Evolutionary conservation across 495 filamentous ascomycete species (phyloP).

Genomic region (Xylaria grammica): DNA sequence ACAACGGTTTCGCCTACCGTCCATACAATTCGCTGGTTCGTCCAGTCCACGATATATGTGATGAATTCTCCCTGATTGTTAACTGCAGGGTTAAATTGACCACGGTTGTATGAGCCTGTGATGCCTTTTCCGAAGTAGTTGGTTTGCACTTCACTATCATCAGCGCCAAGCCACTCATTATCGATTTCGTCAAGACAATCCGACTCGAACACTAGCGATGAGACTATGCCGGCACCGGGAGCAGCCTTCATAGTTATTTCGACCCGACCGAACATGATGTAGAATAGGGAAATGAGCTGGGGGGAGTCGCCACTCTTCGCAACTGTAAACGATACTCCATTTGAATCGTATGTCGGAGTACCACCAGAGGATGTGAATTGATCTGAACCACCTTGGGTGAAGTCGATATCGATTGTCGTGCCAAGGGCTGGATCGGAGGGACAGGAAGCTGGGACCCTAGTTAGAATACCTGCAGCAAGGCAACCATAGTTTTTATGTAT

Average conservation of each 20-base stretch:
- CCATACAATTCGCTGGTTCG: slow-evolving; percentile 76
- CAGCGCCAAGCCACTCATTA: slow-evolving; percentile 78
- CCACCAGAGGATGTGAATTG: slow-evolving; percentile 73
- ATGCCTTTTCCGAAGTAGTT: slow-evolving; percentile 97
- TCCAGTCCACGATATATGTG: slow-evolving; percentile 94
- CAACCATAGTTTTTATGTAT: neutral
- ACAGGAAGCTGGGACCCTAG: slow-evolving; percentile 53
- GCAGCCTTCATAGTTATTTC: slow-evolving; percentile 74
- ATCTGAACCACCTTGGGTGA: slow-evolving; percentile 71
- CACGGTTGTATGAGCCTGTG: slow-evolving; percentile 73
- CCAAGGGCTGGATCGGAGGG: slow-evolving; percentile 83
- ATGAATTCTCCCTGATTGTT: slow-evolving; percentile 71
- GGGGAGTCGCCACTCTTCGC: slow-evolving; percentile 82
- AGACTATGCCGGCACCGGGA: slow-evolving; percentile 75
- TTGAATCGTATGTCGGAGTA: slow-evolving; percentile 68
- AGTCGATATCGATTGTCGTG: slow-evolving; percentile 77
- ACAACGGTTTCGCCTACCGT: slow-evolving; percentile 73
- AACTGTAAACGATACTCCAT: slow-evolving; percentile 87
- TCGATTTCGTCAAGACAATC: slow-evolving; percentile 95
- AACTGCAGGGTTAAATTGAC: slow-evolving; percentile 67
- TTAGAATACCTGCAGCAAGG: slow-evolving; percentile 21
- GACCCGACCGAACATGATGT: slow-evolving; percentile 84
- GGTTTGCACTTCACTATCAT: slow-evolving; percentile 71
- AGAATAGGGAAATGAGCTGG: slow-evolving; percentile 74
- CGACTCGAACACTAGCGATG: slow-evolving; percentile 84